Conservation (phyloP, 495 filamentous ascomycete species). For the Annulohypoxylon maeteangense region DNA sequence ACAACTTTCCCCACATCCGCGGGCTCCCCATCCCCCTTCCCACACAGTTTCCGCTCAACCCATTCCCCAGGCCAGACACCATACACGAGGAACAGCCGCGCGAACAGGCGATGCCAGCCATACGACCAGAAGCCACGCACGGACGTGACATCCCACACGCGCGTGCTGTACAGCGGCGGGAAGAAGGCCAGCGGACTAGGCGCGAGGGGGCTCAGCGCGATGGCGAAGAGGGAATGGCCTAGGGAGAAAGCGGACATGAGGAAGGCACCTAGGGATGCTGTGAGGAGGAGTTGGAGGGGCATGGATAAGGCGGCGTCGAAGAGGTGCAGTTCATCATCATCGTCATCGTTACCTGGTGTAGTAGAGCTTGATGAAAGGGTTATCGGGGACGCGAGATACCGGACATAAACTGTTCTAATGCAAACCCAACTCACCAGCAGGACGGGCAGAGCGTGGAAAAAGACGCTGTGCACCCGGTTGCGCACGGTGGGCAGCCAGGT, state of each 20-base stretch:
- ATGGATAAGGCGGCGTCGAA: conserved; percentile 20
- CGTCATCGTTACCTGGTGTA: too few species aligned
- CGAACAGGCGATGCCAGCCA: conserved; percentile 36
- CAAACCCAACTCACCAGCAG: conserved; percentile 15
- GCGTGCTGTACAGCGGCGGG: conserved; percentile 33
- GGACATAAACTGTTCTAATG: conserved; percentile 11
- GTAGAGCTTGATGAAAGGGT: not conserved
- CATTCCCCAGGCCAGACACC: conserved; percentile 41
- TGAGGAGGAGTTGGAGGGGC: conserved; percentile 16
- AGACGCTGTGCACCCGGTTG: conserved; percentile 27
- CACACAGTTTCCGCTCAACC: conserved; percentile 24
- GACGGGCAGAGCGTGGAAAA: conserved; percentile 8
- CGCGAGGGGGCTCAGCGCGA: conserved; percentile 27
- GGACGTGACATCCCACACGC: conserved; percentile 22
- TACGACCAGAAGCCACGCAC: conserved; percentile 38
- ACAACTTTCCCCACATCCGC: conserved; percentile 35
- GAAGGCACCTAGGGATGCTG: conserved; percentile 31
- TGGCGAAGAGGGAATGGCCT: conserved; percentile 33
- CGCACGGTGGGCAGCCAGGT: conserved; percentile 30
- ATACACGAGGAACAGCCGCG: conserved; percentile 38
- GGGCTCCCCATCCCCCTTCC: conserved; percentile 18
- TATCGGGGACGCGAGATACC: conserved; percentile 14
- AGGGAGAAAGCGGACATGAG: conserved; percentile 37
- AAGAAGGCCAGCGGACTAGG: conserved; percentile 35
- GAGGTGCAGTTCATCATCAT: conserved; percentile 9